phyloP scores from a whole-genome alignment of 345 rosid species.

The Cardiospermum halicacabum region DNA sequence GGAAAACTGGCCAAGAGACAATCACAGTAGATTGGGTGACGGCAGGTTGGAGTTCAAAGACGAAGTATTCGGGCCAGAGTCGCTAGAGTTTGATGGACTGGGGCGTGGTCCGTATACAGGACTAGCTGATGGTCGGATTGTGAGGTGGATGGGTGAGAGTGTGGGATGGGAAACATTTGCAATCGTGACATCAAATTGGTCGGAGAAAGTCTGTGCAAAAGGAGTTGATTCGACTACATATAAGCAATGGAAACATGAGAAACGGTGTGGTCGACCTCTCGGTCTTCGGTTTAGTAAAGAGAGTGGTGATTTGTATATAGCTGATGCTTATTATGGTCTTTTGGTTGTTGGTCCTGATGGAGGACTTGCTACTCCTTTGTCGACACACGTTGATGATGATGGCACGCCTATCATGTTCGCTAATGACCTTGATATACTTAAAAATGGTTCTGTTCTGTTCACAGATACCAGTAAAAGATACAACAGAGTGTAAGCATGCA shows the following conservation, averaged over 20 bases:
- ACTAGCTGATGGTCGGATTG: slow-evolving; percentile 82
- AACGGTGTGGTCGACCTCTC: slow-evolving; percentile 75
- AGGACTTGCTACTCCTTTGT: slow-evolving; percentile 71
- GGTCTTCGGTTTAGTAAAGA: slow-evolving; percentile 72
- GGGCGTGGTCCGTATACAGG: slow-evolving; percentile 95
- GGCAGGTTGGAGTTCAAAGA: slow-evolving; percentile 78
- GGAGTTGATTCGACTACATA: slow-evolving; percentile 83
- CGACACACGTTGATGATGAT: slow-evolving; percentile 49
- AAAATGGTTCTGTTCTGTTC: slow-evolving; percentile 87
- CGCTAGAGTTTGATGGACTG: slow-evolving; percentile 70
- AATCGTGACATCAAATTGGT: slow-evolving; percentile 67
- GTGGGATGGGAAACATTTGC: slow-evolving; percentile 93
- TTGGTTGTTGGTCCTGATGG: slow-evolving; percentile 80
- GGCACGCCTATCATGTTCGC: slow-evolving; percentile 81
- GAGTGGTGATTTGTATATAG: slow-evolving; percentile 67
- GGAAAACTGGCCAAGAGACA: slow-evolving; percentile 82
- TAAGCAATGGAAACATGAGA: slow-evolving; percentile 95
- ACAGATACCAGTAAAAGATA: slow-evolving; percentile 92
- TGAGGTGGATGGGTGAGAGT: slow-evolving; percentile 91
- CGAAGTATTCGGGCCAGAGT: slow-evolving; percentile 87
- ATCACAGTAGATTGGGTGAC: slow-evolving; percentile 45
- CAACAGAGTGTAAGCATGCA: slow-evolving; percentile 63
- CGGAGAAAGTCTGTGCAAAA: slow-evolving; percentile 60
- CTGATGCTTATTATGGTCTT: slow-evolving; percentile 91
- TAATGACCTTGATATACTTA: slow-evolving; percentile 82